phyloP scores from a whole-genome alignment of 768 basidiomycete species.

The Trichaptum fuscoviolaceum region DNA sequence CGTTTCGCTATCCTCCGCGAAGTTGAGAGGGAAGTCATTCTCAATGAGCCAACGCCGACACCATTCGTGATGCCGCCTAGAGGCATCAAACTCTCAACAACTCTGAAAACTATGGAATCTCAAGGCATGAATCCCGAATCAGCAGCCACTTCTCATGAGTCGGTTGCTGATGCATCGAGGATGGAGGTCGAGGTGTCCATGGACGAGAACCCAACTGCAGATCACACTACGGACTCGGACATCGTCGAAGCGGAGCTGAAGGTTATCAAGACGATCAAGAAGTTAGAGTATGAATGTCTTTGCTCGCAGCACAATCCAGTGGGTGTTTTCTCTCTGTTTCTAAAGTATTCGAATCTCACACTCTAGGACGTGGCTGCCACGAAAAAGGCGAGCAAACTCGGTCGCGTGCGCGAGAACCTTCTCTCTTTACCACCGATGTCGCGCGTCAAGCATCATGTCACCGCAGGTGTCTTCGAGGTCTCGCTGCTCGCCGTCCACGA shows the following conservation, averaged over 20 bases:
- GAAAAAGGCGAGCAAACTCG: slow-evolving; percentile 70
- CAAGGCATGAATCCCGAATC: too few species aligned
- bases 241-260: slow-evolving; percentile 16
- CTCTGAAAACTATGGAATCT: too few species aligned
- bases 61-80: too few species aligned
- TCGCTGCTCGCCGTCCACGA: slow-evolving; percentile 67
- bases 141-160: too few species aligned
- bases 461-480: slow-evolving; percentile 83
- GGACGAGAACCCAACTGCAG: slow-evolving; percentile 5
- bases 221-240: slow-evolving; percentile 4
- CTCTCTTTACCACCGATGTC: slow-evolving; percentile 63
- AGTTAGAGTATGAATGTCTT: slow-evolving; percentile 67
- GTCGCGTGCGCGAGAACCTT: slow-evolving; percentile 66
- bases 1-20: slow-evolving; percentile 59
- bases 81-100: slow-evolving; percentile 25
- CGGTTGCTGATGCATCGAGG: slow-evolving; percentile 6
- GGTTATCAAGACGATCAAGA: slow-evolving; percentile 65
- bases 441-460: slow-evolving; percentile 80
- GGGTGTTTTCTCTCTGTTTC: slow-evolving; percentile 26
- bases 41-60: slow-evolving; percentile 39
- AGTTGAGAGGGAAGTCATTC: slow-evolving; percentile 76
- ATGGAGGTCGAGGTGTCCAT: not conserved
- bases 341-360: not conserved
- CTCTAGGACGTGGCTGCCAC: slow-evolving; percentile 65
- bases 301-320: slow-evolving; percentile 93